Conservation (phyloP, 305 asterid species). For the Andrographis paniculata region DNA sequence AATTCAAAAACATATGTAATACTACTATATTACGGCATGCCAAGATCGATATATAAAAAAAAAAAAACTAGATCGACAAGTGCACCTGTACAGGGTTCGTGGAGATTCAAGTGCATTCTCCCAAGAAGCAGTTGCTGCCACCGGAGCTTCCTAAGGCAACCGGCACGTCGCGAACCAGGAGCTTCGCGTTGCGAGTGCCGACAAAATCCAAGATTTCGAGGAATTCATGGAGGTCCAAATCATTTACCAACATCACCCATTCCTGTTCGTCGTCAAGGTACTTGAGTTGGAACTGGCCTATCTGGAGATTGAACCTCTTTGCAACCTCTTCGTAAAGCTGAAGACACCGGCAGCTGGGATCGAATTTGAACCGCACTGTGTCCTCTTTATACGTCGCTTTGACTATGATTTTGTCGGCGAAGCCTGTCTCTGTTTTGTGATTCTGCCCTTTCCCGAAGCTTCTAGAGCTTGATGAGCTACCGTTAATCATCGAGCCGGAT, state of each 20-base stretch:
- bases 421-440: not conserved
- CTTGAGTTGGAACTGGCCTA: conserved; percentile 32
- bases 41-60: too few relatives aligned
- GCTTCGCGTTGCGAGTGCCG: conserved; percentile 22
- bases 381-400: conserved; percentile 33
- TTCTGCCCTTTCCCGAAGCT: conserved; percentile 15
- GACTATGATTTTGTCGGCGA: conserved; percentile 20
- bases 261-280: conserved; percentile 43
- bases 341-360: conserved; percentile 19
- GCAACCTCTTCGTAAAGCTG: conserved; percentile 33
- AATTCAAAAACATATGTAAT: too few relatives aligned
- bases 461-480: conserved; percentile 23
- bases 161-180: conserved; percentile 15
- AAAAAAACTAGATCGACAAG: too few relatives aligned
- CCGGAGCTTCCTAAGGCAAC: conserved; percentile 1
- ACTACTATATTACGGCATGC: too few relatives aligned
- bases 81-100: not conserved
- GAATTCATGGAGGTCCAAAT: conserved; percentile 37
- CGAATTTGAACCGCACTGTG: conserved; percentile 30
- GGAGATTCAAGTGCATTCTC: not conserved
- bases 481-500: conserved; percentile 8
- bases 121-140: conserved; percentile 4
- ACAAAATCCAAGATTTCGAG: conserved; percentile 22
- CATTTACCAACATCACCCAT: conserved; percentile 42
- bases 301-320: conserved; percentile 26